Evolutionary conservation across 2,329 filamentous ascomycete genomes (phyloP).

Genomic region (Elsinoe necatrix): DNA sequence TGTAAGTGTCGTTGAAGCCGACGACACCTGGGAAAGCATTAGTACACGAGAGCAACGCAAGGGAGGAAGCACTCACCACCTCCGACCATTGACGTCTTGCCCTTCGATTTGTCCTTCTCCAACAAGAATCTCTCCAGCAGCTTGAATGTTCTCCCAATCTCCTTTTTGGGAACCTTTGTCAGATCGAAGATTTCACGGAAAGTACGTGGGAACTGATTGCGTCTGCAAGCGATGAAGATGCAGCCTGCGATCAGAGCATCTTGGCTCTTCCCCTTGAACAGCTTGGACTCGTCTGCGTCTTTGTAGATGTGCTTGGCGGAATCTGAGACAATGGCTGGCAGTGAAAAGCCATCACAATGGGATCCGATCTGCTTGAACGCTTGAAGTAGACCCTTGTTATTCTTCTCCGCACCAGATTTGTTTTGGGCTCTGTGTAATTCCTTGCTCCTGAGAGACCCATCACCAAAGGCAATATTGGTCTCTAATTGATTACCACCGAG

Average conservation of each 20-base stretch:
- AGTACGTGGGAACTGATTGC: conserved; percentile 75
- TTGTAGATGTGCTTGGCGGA: conserved; percentile 94
- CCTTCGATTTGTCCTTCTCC: conserved; percentile 55
- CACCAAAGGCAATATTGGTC: conserved; percentile 78
- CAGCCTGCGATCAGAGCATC: conserved; percentile 92
- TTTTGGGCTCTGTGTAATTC: conserved; percentile 79
- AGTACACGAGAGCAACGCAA: background rate
- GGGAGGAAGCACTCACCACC: conserved; percentile 42
- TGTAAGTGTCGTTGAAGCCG: conserved; percentile 20
- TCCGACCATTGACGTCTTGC: conserved; percentile 23
- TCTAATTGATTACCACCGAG: conserved; percentile 84
- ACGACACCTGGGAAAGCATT: conserved; percentile 21
- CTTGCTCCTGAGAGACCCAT: conserved; percentile 59
- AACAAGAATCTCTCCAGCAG: conserved; percentile 79
- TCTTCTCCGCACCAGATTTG: conserved; percentile 71
- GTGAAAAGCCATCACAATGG: conserved; percentile 75
- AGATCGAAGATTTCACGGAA: conserved; percentile 92
- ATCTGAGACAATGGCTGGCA: conserved; percentile 73
- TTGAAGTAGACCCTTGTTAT: conserved; percentile 68
- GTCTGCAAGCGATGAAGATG: conserved; percentile 94
- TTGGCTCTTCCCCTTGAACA: conserved; percentile 91
- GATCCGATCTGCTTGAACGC: conserved; percentile 84
- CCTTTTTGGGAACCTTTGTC: conserved; percentile 92
- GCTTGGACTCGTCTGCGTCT: conserved; percentile 81
- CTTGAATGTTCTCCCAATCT: conserved; percentile 95